phyloP scores from a whole-genome alignment of 805 yeast genomes.

The Suhomyces kilbournensis region DNA sequence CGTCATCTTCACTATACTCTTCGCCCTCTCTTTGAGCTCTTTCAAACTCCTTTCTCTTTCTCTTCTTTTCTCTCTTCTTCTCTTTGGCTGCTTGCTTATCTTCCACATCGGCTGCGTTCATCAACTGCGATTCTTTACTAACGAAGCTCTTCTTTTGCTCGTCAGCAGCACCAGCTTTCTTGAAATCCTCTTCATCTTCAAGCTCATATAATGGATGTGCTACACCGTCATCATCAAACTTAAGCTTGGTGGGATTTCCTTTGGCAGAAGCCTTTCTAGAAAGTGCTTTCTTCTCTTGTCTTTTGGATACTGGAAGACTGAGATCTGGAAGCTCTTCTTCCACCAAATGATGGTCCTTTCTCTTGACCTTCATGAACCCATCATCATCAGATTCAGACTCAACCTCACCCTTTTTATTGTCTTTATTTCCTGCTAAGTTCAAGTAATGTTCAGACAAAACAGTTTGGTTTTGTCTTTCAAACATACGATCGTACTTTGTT shows the following conservation, averaged over 20 bases:
- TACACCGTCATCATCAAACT: slow-evolving; percentile 91
- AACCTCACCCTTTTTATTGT: slow-evolving; percentile 17
- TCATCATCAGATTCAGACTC: slow-evolving; percentile 46
- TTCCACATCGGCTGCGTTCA: slow-evolving; percentile 68
- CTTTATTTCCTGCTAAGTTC: slow-evolving; percentile 53
- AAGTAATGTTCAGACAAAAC: slow-evolving; percentile 86
- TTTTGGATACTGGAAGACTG: slow-evolving; percentile 67
- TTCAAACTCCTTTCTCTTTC: slow-evolving; percentile 80
- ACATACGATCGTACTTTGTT: slow-evolving; percentile 93
- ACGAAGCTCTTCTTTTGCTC: slow-evolving; percentile 68
- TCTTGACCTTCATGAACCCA: slow-evolving; percentile 78
- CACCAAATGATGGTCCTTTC: slow-evolving; percentile 67
- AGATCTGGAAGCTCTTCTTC: slow-evolving; percentile 66
- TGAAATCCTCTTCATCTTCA: slow-evolving; percentile 86
- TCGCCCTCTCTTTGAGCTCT: slow-evolving; percentile 46
- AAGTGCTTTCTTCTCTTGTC: slow-evolving; percentile 80
- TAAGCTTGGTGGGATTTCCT: slow-evolving; percentile 72
- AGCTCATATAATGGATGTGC: slow-evolving; percentile 91
- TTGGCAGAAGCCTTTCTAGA: slow-evolving; percentile 71
- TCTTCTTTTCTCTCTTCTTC: slow-evolving; percentile 83
- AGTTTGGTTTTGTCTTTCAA: slow-evolving; percentile 89
- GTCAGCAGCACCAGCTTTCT: slow-evolving; percentile 64
- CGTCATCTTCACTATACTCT: slow-evolving; percentile 30
- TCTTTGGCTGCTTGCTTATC: slow-evolving; percentile 78
- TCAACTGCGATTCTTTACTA: slow-evolving; percentile 58